A percentile compares a stretch with the other conserved stretches of the same genome.
These are phyloP conservation scores for Spizellomyces sp. DNA, from an alignment of 192 early-diverging fungal genomes.

Conservation along the genomic window DNA sequence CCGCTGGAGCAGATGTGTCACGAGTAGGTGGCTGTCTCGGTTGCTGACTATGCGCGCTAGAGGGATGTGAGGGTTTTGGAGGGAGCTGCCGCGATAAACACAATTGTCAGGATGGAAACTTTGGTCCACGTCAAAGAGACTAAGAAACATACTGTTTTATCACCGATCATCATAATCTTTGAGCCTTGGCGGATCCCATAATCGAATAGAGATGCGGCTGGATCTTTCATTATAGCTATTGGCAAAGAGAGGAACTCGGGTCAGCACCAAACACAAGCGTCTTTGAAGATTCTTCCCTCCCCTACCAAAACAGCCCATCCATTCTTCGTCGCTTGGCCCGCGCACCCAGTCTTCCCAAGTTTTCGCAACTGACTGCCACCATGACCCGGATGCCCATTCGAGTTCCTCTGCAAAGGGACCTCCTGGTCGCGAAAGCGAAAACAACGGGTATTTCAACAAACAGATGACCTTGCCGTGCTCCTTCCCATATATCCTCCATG, in stretches of 20 bases:
- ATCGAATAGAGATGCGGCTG: slow-evolving; percentile 14
- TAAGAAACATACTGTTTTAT: slow-evolving; percentile 49
- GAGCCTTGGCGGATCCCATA: slow-evolving; percentile 78
- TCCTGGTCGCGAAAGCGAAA: too few relatives aligned
- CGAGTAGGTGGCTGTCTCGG: not conserved
- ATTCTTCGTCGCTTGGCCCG: not conserved
- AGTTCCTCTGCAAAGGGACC: too few relatives aligned
- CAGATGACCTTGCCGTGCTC: too few relatives aligned
- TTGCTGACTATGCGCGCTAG: not conserved
- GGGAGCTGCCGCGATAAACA: too few relatives aligned
- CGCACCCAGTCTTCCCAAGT: too few relatives aligned
- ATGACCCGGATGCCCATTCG: too few relatives aligned
- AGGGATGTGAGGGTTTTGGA: not conserved
- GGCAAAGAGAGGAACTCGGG: not conserved
- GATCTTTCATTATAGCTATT: slow-evolving; percentile 51
- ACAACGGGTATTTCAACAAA: too few relatives aligned
- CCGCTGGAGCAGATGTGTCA: not conserved
- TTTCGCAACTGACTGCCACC: too few relatives aligned
- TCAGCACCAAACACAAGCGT: not conserved
- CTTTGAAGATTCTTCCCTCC: not conserved
- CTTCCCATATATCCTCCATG: too few relatives aligned
- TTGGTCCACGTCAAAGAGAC: too few relatives aligned
- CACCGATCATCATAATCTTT: slow-evolving; percentile 73
- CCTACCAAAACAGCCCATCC: not conserved
- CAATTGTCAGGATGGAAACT: too few relatives aligned